phyloP scores from a whole-genome alignment of 495 filamentous ascomycete species.

The Penicillium salamii region DNA sequence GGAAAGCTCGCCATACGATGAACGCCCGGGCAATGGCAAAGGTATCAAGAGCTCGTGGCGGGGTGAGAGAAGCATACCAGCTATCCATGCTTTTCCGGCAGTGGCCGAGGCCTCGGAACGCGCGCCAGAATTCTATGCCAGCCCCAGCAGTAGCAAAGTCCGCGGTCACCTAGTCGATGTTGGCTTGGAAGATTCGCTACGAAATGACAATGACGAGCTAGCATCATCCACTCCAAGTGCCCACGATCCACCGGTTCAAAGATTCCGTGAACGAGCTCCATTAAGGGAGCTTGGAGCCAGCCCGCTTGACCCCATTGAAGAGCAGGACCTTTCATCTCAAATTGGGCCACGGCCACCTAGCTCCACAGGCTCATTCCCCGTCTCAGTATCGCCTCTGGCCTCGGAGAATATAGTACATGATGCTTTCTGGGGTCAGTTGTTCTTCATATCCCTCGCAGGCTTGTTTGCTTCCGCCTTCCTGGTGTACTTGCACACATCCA shows the following conservation, averaged over 20 bases:
- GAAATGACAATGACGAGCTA: constrained; percentile 41
- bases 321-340: constrained; percentile 41
- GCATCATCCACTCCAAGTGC: constrained; percentile 57
- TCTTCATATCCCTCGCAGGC: constrained; percentile 76
- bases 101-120: constrained; percentile 32
- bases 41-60: constrained; percentile 55
- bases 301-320: constrained; percentile 42
- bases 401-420: constrained; percentile 69
- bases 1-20: constrained; percentile 33
- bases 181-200: constrained; percentile 69
- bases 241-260: constrained; percentile 82
- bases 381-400: constrained; percentile 48
- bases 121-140: constrained; percentile 29
- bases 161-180: constrained; percentile 82
- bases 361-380: constrained; percentile 37
- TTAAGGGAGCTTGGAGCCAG: constrained; percentile 27
- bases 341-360: constrained; percentile 41
- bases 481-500: constrained; percentile 80
- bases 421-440: constrained; percentile 87
- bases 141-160: constrained; percentile 52
- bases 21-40: constrained; percentile 39
- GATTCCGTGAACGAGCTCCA: constrained; percentile 61
- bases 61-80: constrained; percentile 35
- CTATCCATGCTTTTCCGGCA: constrained; percentile 19
- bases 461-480: constrained; percentile 85